phyloP scores from a whole-genome alignment of 1,139 yeast genomes.

The Candida tropicalis region DNA sequence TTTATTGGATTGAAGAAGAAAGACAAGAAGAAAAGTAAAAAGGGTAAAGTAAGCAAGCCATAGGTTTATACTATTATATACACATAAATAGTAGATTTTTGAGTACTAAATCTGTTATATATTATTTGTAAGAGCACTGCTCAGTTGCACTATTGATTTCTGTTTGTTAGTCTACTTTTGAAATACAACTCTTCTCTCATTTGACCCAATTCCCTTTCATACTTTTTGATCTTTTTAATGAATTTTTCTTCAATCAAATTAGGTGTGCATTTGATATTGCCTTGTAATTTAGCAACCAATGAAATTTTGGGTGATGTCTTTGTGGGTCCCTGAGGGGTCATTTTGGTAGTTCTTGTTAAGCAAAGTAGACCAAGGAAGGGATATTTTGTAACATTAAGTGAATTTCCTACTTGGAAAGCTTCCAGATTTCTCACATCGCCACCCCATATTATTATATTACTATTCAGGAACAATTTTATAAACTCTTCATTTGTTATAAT shows the following conservation, averaged over 20 bases:
- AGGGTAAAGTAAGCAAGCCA: conserved; percentile 17
- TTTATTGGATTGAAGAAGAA: conserved; percentile 56
- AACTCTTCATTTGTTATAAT: conserved; percentile 59
- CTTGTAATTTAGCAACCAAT: conserved; percentile 64
- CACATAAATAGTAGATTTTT: background rate
- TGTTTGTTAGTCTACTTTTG: background rate
- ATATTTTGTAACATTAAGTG: conserved; percentile 69
- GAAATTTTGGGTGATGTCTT: conserved; percentile 59
- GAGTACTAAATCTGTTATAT: no score
- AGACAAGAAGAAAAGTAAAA: conserved; percentile 53
- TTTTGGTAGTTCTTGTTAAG: conserved; percentile 54
- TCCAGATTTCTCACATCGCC: conserved; percentile 83
- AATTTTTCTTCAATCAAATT: conserved; percentile 41
- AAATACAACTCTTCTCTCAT: conserved; percentile 55
- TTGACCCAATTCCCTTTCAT: conserved; percentile 60
- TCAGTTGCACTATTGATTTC: background rate
- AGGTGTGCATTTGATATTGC: conserved; percentile 21
- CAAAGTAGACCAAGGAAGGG: conserved; percentile 79
- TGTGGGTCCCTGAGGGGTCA: conserved; percentile 62
- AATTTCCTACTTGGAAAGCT: conserved; percentile 80
- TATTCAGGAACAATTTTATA: conserved; percentile 47
- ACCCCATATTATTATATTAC: conserved; percentile 76
- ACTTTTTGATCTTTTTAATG: conserved; percentile 49
- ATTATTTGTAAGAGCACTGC: no score
- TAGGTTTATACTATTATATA: background rate